Evolutionary conservation across 148 eudicot species (phyloP), one percentile per base, ranked within the genome.

Genomic region (Rhododendron simsii): DNA sequence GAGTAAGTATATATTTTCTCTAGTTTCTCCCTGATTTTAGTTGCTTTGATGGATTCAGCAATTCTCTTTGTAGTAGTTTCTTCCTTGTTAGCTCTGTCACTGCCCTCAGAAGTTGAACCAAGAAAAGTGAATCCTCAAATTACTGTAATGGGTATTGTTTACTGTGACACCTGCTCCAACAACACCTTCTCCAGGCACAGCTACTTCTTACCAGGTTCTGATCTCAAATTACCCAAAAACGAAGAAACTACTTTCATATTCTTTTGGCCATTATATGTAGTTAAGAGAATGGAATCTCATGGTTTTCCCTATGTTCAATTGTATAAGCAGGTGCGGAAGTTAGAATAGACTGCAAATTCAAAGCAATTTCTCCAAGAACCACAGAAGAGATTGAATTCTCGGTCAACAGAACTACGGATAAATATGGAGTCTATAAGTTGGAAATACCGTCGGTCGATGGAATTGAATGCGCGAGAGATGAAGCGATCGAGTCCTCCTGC

Each of bases 101-200:
- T 89, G 35, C 84, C 88, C 51, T 81, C 85, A 23, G 86, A 84
- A 85, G 87, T 85, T 67, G 92, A 88, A 73, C 61, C 94, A 33
- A 80, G 86, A 83, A 88, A 87, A 83, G 83, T 85, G 16, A 87
- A 79, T 26, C 92, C 98, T 35, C 93, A 92, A 82, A 96, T 96
- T 88, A 94, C 95, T 59, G 97, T 96, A 57, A 91, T 93, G 92
- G 99, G 99, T 45, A 89, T 91, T 73, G 99, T 95, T 47, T 97
- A 97, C 90, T 97, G 99, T 85, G 99, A 97, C 82, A 86, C 91
- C 89, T 97, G 99, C 93, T 92, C 95, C 86, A 94, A 94, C 73
- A 93, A 95, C 90, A 85, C 93, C 90, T 97, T 97, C 91, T 93
- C 98, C 79, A 88, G 85, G 53, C 94, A 95, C 90, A 97, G 98